Evolutionary conservation across 2,329 filamentous ascomycete genomes (phyloP).

Genomic region (Curvularia sp.): DNA sequence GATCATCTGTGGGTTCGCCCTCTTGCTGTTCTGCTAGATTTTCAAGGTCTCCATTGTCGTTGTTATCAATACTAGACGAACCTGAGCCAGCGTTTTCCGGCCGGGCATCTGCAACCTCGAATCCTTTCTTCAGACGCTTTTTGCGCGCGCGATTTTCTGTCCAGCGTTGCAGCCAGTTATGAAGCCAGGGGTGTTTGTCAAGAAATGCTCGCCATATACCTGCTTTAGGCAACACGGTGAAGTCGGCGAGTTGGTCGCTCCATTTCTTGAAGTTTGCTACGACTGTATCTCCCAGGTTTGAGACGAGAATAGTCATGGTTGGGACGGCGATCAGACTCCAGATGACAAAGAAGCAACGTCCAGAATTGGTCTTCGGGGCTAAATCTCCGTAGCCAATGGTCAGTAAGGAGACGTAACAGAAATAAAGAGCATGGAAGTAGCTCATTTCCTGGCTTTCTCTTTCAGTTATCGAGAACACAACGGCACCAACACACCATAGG

Average conservation of each 20-base stretch:
- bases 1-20: constrained; percentile 24
- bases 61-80: constrained; percentile 25
- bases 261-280: constrained; percentile 70
- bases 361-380: constrained; percentile 76
- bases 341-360: constrained; percentile 88
- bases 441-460: constrained; percentile 61
- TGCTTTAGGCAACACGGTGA: constrained; percentile 69
- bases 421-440: constrained; percentile 86
- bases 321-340: constrained; percentile 88
- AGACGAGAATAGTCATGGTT: constrained; percentile 78
- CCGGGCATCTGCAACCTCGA: constrained; percentile 50
- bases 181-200: constrained; percentile 55
- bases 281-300: constrained; percentile 75
- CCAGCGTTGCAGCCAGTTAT: constrained; percentile 43
- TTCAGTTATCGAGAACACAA: constrained; percentile 73
- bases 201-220: constrained; percentile 61
- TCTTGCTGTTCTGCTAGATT: constrained; percentile 16
- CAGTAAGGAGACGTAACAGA: constrained; percentile 80
- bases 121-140: constrained; percentile 57
- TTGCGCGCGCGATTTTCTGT: constrained; percentile 45
- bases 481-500: constrained; percentile 81
- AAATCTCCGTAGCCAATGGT: constrained; percentile 89
- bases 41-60: constrained; percentile 6
- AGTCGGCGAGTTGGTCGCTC: constrained; percentile 67
- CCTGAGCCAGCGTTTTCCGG: constrained; percentile 33